Evolutionary conservation across 805 yeast species (phyloP).

Genomic region (Candida ovalis): DNA sequence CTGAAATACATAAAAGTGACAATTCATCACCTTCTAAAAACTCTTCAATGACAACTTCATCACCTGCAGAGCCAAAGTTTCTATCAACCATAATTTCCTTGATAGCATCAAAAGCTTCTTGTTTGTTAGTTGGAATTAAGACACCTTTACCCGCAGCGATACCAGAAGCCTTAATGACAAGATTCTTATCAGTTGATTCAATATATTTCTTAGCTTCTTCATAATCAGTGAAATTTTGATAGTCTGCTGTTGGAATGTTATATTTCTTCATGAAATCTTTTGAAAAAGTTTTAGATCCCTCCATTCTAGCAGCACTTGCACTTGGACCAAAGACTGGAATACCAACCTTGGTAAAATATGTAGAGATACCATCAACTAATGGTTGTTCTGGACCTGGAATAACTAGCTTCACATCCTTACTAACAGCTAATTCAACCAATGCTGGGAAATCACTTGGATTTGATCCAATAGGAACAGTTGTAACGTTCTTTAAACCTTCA

Average conservation of each 20-base stretch:
- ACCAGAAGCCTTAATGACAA: constrained; percentile 96
- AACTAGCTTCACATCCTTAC: constrained; percentile 64
- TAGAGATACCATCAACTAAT: constrained; percentile 85
- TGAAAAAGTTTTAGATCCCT: constrained; percentile 93
- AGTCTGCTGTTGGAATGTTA: constrained; percentile 91
- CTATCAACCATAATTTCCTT: constrained; percentile 85
- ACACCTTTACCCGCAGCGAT: constrained; percentile 99
- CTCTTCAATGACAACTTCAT: constrained; percentile 93
- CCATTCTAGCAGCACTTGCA: constrained; percentile 85
- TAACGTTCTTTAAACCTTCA: constrained; percentile 50
- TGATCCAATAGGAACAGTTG: constrained; percentile 67
- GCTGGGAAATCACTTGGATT: constrained; percentile 62
- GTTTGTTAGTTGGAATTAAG: constrained; percentile 75
- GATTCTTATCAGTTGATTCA: constrained; percentile 58
- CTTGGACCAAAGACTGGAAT: constrained; percentile 98
- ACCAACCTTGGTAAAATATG: constrained; percentile 73
- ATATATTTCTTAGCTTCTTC: constrained; percentile 74
- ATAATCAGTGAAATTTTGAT: constrained; percentile 73
- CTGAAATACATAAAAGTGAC: constrained; percentile 85
- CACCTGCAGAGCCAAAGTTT: constrained; percentile 92
- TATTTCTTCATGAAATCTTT: constrained; percentile 92
- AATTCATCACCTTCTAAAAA: constrained; percentile 96
- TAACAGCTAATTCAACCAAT: constrained; percentile 71
- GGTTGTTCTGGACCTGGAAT: constrained; percentile 99
- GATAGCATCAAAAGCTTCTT: constrained; percentile 83